Percentiles rank a stretch among this genome's conserved stretches.
phyloP scores from a whole-genome alignment of 2,329 filamentous ascomycete species.

The Biscogniauxia mediterranea region DNA sequence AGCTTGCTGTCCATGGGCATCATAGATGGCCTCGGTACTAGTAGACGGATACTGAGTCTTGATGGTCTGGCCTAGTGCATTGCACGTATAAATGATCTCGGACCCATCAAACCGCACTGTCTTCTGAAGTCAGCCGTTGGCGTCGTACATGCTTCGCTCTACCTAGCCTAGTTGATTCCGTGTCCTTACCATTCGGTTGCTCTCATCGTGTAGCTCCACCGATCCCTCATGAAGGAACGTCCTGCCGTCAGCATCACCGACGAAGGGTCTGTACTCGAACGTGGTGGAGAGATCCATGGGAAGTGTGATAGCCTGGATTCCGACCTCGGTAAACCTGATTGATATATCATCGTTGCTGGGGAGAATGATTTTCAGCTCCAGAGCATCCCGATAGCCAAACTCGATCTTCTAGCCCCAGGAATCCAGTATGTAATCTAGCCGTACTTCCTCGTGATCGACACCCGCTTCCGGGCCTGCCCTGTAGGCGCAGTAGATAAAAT shows the following conservation, averaged over 20 bases:
- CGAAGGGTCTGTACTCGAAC: not conserved
- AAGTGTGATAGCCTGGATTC: not conserved
- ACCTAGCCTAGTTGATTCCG: not conserved
- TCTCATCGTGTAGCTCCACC: not conserved
- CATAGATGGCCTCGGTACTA: not conserved
- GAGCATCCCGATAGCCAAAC: not conserved
- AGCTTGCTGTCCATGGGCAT: not conserved
- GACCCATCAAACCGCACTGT: constrained; percentile 1
- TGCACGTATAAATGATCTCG: not conserved
- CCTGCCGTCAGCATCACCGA: not conserved
- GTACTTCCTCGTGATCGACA: not conserved
- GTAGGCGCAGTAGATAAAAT: constrained; percentile 2
- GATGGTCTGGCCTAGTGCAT: not conserved
- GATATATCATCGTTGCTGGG: not conserved
- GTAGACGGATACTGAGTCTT: not conserved
- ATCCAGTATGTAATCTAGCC: constrained; percentile 3
- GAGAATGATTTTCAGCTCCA: not conserved
- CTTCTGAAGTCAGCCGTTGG: constrained; percentile 1
- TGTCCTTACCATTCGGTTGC: not conserved
- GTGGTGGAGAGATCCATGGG: not conserved
- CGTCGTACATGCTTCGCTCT: not conserved
- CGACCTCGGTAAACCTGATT: not conserved
- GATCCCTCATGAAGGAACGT: not conserved
- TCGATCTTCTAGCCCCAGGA: constrained; percentile 2
- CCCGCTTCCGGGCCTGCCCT: not conserved